A percentile compares a stretch with the other conserved stretches of the same genome.
phyloP scores from a whole-genome alignment of 768 basidiomycete genomes.

The Calocybe indica region DNA sequence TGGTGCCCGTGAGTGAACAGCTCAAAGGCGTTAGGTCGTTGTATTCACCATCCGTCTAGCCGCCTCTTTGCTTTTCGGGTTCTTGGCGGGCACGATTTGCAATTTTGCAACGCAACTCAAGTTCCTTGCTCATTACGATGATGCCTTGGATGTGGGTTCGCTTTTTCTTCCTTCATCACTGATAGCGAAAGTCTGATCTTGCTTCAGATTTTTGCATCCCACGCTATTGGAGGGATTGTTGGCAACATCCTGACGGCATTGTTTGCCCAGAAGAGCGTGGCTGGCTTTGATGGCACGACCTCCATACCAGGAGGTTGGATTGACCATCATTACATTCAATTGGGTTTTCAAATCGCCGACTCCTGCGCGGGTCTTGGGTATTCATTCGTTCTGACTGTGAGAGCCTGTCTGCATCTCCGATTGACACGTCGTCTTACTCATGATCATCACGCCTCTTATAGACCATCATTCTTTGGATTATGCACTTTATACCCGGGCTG shows the following conservation, averaged over 20 bases:
- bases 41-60: slow-evolving; percentile 29
- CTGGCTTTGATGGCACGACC: slow-evolving; percentile 71
- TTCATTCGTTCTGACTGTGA: slow-evolving; percentile 71
- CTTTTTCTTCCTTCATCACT: not conserved
- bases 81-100: slow-evolving; percentile 77
- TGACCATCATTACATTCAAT: slow-evolving; percentile 73
- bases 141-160: slow-evolving; percentile 66
- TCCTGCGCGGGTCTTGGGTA: slow-evolving; percentile 60
- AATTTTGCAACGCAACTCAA: slow-evolving; percentile 98
- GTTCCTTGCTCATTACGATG: slow-evolving; percentile 70
- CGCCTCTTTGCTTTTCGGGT: slow-evolving; percentile 81
- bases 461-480: slow-evolving; percentile 81
- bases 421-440: not conserved
- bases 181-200: slow-evolving; percentile 1
- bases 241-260: slow-evolving; percentile 84
- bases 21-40: not conserved
- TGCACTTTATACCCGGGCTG: slow-evolving; percentile 83
- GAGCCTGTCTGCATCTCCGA: slow-evolving; percentile 14
- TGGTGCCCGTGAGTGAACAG: slow-evolving; percentile 51
- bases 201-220: slow-evolving; percentile 80
- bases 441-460: slow-evolving; percentile 15
- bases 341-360: slow-evolving; percentile 82
- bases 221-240: slow-evolving; percentile 71
- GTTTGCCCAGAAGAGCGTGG: slow-evolving; percentile 79
- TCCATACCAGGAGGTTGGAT: slow-evolving; percentile 81